Conservation (phyloP, 768 basidiomycete species). For the Rhizopogon rudus region DNA sequence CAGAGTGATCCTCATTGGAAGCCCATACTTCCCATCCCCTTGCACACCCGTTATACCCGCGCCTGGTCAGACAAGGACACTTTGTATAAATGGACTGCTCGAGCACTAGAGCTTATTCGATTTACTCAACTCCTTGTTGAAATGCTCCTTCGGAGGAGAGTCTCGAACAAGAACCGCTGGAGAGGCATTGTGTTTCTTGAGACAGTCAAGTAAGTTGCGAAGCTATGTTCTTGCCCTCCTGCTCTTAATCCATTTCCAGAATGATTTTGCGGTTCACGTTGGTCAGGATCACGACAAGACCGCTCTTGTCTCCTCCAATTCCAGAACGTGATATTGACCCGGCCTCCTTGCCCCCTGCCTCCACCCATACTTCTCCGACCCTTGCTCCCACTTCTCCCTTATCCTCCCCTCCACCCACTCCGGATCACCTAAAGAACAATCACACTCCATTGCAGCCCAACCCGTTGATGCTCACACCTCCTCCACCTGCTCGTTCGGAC, state of each 20-base stretch:
- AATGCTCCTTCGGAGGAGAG: slow-evolving; percentile 77
- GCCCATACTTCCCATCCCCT: slow-evolving; percentile 68
- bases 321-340: slow-evolving; percentile 90
- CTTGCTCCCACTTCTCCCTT: slow-evolving; percentile 53
- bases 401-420: slow-evolving; percentile 55
- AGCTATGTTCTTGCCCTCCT: neutral
- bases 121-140: slow-evolving; percentile 85
- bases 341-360: slow-evolving; percentile 51
- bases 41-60: slow-evolving; percentile 86
- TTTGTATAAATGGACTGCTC: slow-evolving; percentile 75
- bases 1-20: slow-evolving; percentile 63
- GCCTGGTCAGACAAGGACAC: slow-evolving; percentile 73
- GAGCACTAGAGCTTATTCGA: slow-evolving; percentile 69
- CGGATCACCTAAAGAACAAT: slow-evolving; percentile 81
- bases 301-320: slow-evolving; percentile 71
- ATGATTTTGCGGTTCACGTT: slow-evolving; percentile 70
- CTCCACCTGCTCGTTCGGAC: slow-evolving; percentile 46
- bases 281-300: slow-evolving; percentile 69
- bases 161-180: slow-evolving; percentile 65
- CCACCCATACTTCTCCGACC: slow-evolving; percentile 53
- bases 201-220: slow-evolving; percentile 67
- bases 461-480: slow-evolving; percentile 46
- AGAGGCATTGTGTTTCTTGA: slow-evolving; percentile 75
- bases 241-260: slow-evolving; percentile 35
- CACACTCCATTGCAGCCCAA: slow-evolving; percentile 62